These are phyloP conservation scores for Paraglomus occultum DNA, from an alignment of 192 early-diverging fungal species.

Conservation along the genomic window DNA sequence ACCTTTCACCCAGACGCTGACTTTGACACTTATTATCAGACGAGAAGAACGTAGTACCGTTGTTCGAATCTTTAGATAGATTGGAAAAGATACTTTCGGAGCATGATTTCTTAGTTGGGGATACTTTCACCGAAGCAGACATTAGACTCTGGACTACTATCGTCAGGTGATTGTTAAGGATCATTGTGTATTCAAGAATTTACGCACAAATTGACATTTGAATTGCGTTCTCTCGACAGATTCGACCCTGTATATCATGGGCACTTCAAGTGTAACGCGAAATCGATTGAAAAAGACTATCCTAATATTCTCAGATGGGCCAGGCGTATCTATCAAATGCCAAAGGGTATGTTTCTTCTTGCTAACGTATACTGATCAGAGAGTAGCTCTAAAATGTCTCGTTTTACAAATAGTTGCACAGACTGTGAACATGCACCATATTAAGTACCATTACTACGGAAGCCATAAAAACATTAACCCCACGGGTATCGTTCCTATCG, in stretches of 20 bases:
- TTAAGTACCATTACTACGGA: slow-evolving; percentile 93
- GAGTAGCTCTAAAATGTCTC: not conserved
- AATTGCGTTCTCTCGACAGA: slow-evolving; percentile 38
- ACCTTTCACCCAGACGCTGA: not conserved
- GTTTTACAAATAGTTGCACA: slow-evolving; percentile 48
- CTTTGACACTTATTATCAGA: slow-evolving; percentile 53
- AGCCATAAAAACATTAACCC: slow-evolving; percentile 94
- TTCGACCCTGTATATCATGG: slow-evolving; percentile 94
- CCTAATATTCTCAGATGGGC: slow-evolving; percentile 87
- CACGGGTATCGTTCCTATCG: slow-evolving; percentile 71
- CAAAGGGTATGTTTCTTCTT: slow-evolving; percentile 35
- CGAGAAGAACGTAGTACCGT: slow-evolving; percentile 62
- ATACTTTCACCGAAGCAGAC: slow-evolving; percentile 90
- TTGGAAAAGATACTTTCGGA: slow-evolving; percentile 78
- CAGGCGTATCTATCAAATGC: slow-evolving; percentile 77
- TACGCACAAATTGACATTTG: not conserved
- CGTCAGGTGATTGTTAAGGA: slow-evolving; percentile 41
- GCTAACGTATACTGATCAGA: not conserved
- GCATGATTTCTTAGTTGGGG: slow-evolving; percentile 75
- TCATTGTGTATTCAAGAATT: not conserved
- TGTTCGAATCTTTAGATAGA: slow-evolving; percentile 79
- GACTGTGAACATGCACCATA: slow-evolving; percentile 94
- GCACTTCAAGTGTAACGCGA: slow-evolving; percentile 95
- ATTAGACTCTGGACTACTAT: slow-evolving; percentile 94
- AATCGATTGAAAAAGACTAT: slow-evolving; percentile 82